Conservation (phyloP, 768 basidiomycete species). For the Lentinula sp. region DNA sequence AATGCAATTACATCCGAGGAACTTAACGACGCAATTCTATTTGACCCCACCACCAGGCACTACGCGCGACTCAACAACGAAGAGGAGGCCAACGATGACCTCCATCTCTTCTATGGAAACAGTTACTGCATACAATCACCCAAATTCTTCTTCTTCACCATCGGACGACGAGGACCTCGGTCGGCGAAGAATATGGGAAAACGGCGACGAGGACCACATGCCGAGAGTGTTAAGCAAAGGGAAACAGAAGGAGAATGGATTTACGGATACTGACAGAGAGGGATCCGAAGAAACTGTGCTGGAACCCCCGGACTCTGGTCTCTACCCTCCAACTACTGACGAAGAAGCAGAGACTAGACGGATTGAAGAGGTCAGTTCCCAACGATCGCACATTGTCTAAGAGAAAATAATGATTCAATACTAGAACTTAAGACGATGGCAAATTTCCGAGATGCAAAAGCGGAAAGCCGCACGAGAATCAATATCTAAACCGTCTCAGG, state of each 20-base stretch:
- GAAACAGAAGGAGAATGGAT: conserved; percentile 25
- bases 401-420: conserved; percentile 4
- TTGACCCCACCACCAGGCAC: neutral
- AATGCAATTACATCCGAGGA: neutral
- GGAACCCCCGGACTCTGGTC: conserved; percentile 17
- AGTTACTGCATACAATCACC: conserved; percentile 6
- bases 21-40: neutral
- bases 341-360: conserved; percentile 62
- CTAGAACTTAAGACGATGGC: conserved; percentile 76
- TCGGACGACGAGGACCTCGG: conserved; percentile 42
- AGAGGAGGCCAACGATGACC: conserved; percentile 11
- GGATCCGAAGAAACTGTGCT: conserved; percentile 17
- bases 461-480: conserved; percentile 70
- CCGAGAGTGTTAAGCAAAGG: conserved; percentile 20
- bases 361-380: conserved; percentile 57
- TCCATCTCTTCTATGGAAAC: conserved; percentile 15
- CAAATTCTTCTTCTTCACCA: conserved; percentile 32
- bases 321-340: conserved; percentile 66
- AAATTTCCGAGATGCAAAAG: conserved; percentile 67
- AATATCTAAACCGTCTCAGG: conserved; percentile 10
- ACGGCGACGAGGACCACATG: conserved; percentile 20
- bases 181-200: conserved; percentile 25
- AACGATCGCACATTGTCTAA: conserved; percentile 2
- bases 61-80: neutral
- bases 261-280: conserved; percentile 18